These are phyloP conservation scores for Entophlyctis helioformis DNA, from an alignment of 192 early-diverging fungal genomes.

Conservation along the genomic window DNA sequence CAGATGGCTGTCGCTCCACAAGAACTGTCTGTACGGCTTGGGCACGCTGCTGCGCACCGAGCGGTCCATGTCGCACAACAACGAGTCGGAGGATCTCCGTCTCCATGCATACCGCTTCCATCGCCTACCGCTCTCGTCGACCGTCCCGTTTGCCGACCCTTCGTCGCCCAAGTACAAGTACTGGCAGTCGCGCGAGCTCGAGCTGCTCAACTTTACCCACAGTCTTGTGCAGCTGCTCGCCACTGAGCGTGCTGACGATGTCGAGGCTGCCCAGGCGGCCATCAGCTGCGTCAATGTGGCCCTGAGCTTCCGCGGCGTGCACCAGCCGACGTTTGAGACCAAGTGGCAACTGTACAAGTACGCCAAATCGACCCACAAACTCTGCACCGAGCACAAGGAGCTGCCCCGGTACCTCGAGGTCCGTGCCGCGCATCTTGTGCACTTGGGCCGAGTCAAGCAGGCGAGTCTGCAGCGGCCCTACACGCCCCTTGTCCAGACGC, in stretches of 20 bases:
- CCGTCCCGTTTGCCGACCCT: too few species aligned
- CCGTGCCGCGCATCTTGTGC: constrained; percentile 35
- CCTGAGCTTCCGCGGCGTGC: constrained; percentile 41
- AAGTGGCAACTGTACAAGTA: constrained; percentile 2
- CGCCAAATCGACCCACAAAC: not conserved
- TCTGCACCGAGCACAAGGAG: constrained; percentile 25
- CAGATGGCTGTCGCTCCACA: constrained; percentile 13
- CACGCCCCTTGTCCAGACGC: constrained; percentile 31
- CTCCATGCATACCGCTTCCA: too few species aligned
- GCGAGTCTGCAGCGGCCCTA: constrained; percentile 25
- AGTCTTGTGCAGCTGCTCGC: too few species aligned
- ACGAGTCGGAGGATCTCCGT: too few species aligned
- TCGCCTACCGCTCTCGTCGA: too few species aligned
- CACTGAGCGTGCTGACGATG: constrained; percentile 55
- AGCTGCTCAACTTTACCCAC: too few species aligned
- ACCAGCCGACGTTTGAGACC: constrained; percentile 5
- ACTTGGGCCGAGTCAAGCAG: constrained; percentile 40
- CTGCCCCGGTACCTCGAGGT: constrained; percentile 36
- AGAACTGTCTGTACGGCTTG: constrained; percentile 2
- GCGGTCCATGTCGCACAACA: too few species aligned
- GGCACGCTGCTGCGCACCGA: constrained; percentile 8
- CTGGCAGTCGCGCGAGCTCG: too few species aligned
- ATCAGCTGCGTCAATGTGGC: constrained; percentile 40
- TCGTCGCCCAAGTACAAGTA: too few species aligned
- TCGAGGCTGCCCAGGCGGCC: constrained; percentile 59